These are phyloP conservation scores for Boletus bicolor DNA, from an alignment of 768 basidiomycete genomes.

Conservation along the genomic window DNA sequence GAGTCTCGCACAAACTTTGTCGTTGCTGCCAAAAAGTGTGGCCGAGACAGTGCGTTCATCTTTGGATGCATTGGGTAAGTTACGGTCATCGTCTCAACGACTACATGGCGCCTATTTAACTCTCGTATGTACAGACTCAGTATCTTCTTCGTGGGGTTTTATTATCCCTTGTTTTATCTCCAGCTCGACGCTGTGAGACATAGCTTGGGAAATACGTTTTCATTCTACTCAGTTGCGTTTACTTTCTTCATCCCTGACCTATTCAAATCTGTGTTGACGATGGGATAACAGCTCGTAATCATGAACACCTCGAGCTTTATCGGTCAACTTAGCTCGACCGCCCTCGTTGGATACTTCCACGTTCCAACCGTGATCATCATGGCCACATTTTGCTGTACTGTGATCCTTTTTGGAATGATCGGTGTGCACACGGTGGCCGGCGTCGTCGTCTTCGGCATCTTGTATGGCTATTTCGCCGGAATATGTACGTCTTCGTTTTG, in stretches of 20 bases:
- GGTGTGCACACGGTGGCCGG: slow-evolving; percentile 39
- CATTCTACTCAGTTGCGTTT: slow-evolving; percentile 54
- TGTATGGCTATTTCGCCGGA: slow-evolving; percentile 55
- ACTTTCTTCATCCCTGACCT: not conserved
- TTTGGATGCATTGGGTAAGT: slow-evolving; percentile 29
- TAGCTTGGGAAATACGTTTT: slow-evolving; percentile 43
- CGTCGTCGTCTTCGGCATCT: slow-evolving; percentile 40
- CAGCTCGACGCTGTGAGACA: slow-evolving; percentile 53
- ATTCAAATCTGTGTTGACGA: not conserved
- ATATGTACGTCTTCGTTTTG: slow-evolving; percentile 31
- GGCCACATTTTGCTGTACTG: slow-evolving; percentile 36
- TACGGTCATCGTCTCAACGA: not conserved
- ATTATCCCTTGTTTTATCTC: slow-evolving; percentile 58
- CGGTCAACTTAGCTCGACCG: slow-evolving; percentile 51
- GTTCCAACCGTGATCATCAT: slow-evolving; percentile 37
- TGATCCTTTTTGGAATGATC: slow-evolving; percentile 47
- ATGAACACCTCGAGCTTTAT: slow-evolving; percentile 54
- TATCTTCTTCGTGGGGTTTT: slow-evolving; percentile 42
- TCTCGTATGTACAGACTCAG: slow-evolving; percentile 13
- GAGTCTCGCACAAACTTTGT: slow-evolving; percentile 24
- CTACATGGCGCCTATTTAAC: not conserved
- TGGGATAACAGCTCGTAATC: slow-evolving; percentile 44
- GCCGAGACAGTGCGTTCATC: slow-evolving; percentile 25
- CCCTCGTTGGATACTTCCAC: slow-evolving; percentile 42
- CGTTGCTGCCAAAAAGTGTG: slow-evolving; percentile 20